These are phyloP conservation scores for Fagopyrum esculentum DNA, from an alignment of 148 eudicot genomes.

Conservation along the genomic window DNA sequence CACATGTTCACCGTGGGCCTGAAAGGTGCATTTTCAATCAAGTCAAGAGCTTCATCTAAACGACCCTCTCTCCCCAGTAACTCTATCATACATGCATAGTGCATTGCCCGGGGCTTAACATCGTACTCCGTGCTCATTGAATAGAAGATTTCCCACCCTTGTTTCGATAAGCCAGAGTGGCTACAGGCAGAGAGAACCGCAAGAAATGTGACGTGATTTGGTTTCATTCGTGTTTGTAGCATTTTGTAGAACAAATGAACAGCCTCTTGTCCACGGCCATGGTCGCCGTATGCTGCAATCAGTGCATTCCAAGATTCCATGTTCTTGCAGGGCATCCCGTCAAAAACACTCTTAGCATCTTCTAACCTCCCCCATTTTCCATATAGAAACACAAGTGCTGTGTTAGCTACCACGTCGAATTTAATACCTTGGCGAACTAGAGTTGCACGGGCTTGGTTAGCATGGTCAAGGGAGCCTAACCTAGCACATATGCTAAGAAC, in stretches of 20 bases:
- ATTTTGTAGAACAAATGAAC: conserved; percentile 56
- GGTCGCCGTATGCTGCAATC: conserved; percentile 75
- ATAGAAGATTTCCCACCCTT: conserved; percentile 64
- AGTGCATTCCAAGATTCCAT: conserved; percentile 79
- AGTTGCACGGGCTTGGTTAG: conserved; percentile 82
- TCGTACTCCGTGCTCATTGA: conserved; percentile 50
- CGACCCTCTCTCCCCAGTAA: conserved; percentile 72
- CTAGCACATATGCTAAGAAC: conserved; percentile 63
- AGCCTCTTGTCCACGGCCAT: conserved; percentile 78
- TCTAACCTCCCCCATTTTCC: conserved; percentile 95
- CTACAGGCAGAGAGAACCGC: conserved; percentile 85
- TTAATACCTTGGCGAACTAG: conserved; percentile 77
- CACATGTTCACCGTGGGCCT: conserved; percentile 78
- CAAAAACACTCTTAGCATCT: conserved; percentile 72
- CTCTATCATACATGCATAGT: conserved; percentile 87
- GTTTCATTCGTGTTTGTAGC: conserved; percentile 52
- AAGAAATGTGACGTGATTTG: conserved; percentile 81
- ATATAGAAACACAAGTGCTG: conserved; percentile 75
- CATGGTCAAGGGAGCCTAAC: conserved; percentile 76
- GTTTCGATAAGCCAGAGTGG: conserved; percentile 62
- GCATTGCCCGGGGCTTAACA: conserved; percentile 83
- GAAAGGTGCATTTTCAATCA: conserved; percentile 63
- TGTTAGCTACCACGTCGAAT: conserved; percentile 67
- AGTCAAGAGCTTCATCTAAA: conserved; percentile 67
- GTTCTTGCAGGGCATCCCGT: conserved; percentile 59